Base-by-base conservation (phyloP, 768 basidiomycete genomes). In the Mrakia frigida region DNA sequence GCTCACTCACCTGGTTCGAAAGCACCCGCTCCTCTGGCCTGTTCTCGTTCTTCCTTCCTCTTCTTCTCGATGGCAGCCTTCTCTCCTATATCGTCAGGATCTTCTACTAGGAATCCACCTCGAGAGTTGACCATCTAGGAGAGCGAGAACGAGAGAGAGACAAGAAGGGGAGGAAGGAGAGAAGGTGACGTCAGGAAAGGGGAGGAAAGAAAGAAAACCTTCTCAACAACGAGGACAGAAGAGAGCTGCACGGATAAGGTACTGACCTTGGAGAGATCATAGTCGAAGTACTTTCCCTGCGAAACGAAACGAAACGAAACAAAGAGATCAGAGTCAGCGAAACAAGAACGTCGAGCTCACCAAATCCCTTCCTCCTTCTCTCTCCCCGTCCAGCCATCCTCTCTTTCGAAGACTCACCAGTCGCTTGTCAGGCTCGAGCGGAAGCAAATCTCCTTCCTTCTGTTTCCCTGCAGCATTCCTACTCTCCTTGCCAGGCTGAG, bases 51-150 rank as follows among this genome's bases (percentile, higher is more conserved):
- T 82, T 91, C 91, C 78, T 89, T 84, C 67, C 89, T 86, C 77
- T 89, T 84, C 35, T 91, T 90, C 75, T 92, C 92, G 80, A 92
- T 90, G 1, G 89, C 87, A 78, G 92, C 91, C 75, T 80, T 50
- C 61, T 81, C 81, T 0, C 65, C 67, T 0, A 80, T 80, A 60
- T 80, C 80, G 79, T 89, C 88, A n/a, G 88, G 90, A 61, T 96
- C 94, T 79, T 96, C 92, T 7, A 96, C 86, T 81, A 99, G 84
- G 83, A 98, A 99, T 1, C 97, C 97, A 70, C 96, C 97, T 82
- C 94, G 92, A 11, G 94, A 91, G 83, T 99, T 98, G 81, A 94
- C 90, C 90, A 98, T 92, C 75, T 74, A n/a, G 4, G 25, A 43
- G 16, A 7, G 28, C 6, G 6, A 46, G 46, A 3, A 21, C 2